Conservation (phyloP, 2,329 filamentous ascomycete genomes). For the Alternaria atra region DNA sequence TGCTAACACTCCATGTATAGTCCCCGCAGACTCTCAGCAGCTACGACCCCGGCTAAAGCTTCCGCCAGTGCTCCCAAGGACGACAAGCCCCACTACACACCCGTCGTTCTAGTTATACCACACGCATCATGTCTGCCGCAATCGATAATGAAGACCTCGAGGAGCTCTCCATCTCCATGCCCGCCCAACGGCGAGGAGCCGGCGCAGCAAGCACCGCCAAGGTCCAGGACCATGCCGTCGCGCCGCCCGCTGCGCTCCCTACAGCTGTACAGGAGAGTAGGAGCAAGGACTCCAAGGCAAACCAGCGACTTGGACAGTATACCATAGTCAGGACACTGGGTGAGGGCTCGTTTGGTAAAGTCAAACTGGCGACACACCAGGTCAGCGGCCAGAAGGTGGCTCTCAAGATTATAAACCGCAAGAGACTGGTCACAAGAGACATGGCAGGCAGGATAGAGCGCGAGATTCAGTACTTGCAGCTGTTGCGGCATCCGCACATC, state of each 20-base stretch:
- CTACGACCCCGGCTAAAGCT: conserved; percentile 5
- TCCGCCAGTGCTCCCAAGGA: conserved; percentile 7
- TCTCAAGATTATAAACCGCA: conserved; percentile 95
- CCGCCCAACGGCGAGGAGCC: conserved; percentile 65
- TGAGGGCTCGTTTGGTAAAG: conserved; percentile 97
- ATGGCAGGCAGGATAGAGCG: conserved; percentile 98
- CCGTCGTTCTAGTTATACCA: conserved; percentile 3
- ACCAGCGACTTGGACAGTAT: conserved; percentile 91
- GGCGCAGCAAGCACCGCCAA: conserved; percentile 39
- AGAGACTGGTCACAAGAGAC: conserved; percentile 94
- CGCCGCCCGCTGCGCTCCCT: conserved; percentile 35
- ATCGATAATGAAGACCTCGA: conserved; percentile 78
- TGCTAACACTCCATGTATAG: conserved; percentile 14
- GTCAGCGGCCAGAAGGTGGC: conserved; percentile 95
- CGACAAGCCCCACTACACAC: conserved; percentile 2
- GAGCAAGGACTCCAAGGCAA: conserved; percentile 67
- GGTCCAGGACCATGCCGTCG: conserved; percentile 46
- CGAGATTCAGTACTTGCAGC: conserved; percentile 96
- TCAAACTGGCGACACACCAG: conserved; percentile 93
- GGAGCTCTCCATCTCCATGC: conserved; percentile 76
- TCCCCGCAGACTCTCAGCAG: conserved; percentile 8
- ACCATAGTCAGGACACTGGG: conserved; percentile 89
- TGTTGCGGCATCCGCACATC: conserved; percentile 95
- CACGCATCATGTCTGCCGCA: conserved; percentile 49
- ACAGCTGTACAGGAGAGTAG: conserved; percentile 49